phyloP scores from a whole-genome alignment of 495 filamentous ascomycete genomes.

The Podospora pseudopauciseta region DNA sequence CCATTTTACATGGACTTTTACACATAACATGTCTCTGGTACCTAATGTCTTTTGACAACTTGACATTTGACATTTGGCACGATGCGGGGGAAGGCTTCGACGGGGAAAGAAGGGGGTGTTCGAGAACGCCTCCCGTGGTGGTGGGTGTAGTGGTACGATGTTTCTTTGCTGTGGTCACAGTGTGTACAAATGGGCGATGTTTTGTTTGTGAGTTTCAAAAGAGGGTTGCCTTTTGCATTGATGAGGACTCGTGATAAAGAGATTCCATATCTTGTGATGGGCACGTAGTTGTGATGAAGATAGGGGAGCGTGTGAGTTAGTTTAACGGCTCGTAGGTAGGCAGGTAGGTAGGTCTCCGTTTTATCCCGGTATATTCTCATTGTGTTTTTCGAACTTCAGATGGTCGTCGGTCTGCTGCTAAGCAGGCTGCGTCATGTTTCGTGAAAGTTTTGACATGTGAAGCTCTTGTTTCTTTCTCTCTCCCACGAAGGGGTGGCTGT shows the following conservation, averaged over 20 bases:
- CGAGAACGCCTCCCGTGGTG: neutral
- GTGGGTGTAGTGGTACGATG: neutral
- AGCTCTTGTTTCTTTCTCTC: neutral
- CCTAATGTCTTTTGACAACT: neutral
- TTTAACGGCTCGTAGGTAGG: neutral
- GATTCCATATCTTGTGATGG: too few species aligned
- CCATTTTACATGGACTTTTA: neutral
- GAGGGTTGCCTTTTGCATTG: too few species aligned
- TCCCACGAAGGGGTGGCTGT: neutral
- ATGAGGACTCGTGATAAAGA: too few species aligned
- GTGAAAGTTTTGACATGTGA: neutral
- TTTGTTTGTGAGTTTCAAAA: too few species aligned
- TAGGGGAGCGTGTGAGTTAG: neutral
- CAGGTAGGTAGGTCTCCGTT: neutral
- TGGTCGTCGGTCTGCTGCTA: too few species aligned
- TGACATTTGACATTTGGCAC: neutral
- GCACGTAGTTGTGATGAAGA: too few species aligned
- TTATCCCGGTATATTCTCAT: too few species aligned
- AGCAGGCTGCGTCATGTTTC: neutral
- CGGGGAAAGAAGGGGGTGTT: neutral
- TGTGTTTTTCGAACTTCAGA: too few species aligned
- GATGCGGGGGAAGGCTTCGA: neutral
- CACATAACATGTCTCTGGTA: neutral
- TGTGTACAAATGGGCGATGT: neutral
- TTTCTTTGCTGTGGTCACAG: neutral